phyloP scores from a whole-genome alignment of 192 early-diverging fungal species.

The Cetraspora pellucida region DNA sequence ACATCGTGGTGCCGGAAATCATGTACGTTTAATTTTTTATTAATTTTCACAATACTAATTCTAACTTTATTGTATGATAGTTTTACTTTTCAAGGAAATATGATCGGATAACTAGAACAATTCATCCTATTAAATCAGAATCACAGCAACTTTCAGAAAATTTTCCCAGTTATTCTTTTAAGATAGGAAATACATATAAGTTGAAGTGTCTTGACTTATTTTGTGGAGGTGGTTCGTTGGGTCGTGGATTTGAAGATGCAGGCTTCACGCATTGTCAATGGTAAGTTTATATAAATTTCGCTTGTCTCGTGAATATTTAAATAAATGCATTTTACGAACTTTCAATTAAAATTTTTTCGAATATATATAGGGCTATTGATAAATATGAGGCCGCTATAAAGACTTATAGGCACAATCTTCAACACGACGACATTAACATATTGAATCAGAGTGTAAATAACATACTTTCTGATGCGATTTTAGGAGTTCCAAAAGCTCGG shows the following conservation, averaged over 20 bases:
- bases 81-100: constrained; percentile 29
- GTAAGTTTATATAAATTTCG: constrained; percentile 3
- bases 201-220: constrained; percentile 35
- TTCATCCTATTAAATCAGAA: not conserved
- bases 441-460: constrained; percentile 38
- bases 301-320: not conserved
- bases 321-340: not conserved
- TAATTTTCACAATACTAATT: not conserved
- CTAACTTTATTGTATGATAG: constrained; percentile 6
- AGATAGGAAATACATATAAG: not conserved
- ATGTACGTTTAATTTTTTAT: constrained; percentile 24
- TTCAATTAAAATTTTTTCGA: not conserved
- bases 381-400: constrained; percentile 26
- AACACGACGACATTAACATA: constrained; percentile 10
- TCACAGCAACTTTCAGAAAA: not conserved
- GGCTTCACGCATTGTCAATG: constrained; percentile 36
- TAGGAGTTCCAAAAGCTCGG: not conserved
- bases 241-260: constrained; percentile 36
- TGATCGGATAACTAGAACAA: not conserved
- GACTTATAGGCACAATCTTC: constrained; percentile 31
- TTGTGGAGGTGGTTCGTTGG: constrained; percentile 39
- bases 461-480: constrained; percentile 27
- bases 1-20: constrained; percentile 36
- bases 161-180: constrained; percentile 4
- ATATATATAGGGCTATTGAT: constrained; percentile 37